Base-by-base conservation (phyloP, 441 rosid species). In the Erodium moschatum region DNA sequence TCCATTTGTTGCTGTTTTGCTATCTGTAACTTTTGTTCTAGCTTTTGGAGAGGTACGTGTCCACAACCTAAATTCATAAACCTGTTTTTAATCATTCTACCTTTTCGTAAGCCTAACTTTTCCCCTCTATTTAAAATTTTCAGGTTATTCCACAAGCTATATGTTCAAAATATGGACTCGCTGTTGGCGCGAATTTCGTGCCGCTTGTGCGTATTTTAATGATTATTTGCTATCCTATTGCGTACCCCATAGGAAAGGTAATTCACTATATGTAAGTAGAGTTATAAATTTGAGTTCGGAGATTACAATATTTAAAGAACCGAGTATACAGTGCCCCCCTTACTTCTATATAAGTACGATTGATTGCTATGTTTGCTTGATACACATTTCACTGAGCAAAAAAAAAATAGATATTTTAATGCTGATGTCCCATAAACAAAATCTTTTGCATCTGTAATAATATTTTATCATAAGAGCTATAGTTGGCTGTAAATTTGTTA, bases 161-260 rank as follows among this genome's bases (percentile, higher is more conserved):
- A 67, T 87, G 89, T 72, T 82, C 87, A 4, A 82, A 89, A 75
- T 85, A 87, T 65, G 88, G 89, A 67, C 87, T 87, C 46, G 80
- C 87, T 52, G 83, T 87, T 27, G 89, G 88, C 3, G 87, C 92
- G 1, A 85, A 81, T 20, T 84, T 87, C 44, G 74, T 82, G 76
- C 82, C 87, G 88, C 81, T 85, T 0, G 89, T 87, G 68, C 82
- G 80, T 52, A 54, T 87, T 77, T 70, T 87, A 77, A 84, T 87
- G 86, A 70, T 81, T 10, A 27, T 87, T 58, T 85, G 92, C 75
- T 87, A 70, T 75, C 89, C 88, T 6, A 82, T 85, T 65, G 86
- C 92, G 70, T 87, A 77, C 70, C 92, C 92, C 62, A 84, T 87
- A 19, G 87, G 85, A 75, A 87, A 84, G 89, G 89, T 84, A 73